Conservation (phyloP, 768 basidiomycete species). For the Auricularia sp. region DNA sequence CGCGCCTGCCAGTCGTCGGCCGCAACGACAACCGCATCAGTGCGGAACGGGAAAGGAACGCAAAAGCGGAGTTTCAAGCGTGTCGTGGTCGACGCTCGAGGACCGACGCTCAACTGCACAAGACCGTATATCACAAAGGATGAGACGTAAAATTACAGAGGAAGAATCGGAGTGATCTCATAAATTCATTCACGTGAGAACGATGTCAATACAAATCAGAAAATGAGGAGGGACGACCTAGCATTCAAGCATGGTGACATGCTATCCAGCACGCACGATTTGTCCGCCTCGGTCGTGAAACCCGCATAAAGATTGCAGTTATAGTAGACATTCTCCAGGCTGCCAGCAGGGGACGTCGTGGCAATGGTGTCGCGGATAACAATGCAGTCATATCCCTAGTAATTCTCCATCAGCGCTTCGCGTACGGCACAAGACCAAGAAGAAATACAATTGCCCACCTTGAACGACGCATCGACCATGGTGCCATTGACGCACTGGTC, state of each 20-base stretch:
- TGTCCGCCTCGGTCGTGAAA: background rate
- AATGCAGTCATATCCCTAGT: constrained; percentile 48
- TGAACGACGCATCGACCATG: constrained; percentile 50
- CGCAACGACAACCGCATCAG: background rate
- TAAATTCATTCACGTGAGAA: too few relatives aligned
- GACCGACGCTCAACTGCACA: too few relatives aligned
- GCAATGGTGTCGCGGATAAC: constrained; percentile 48
- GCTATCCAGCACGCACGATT: background rate
- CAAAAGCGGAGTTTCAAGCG: background rate
- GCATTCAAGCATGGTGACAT: background rate
- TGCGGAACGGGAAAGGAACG: background rate
- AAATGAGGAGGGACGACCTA: too few relatives aligned
- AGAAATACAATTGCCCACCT: constrained; percentile 5
- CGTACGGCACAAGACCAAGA: background rate
- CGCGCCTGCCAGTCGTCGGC: background rate
- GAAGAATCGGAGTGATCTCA: too few relatives aligned
- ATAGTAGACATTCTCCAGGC: constrained; percentile 46
- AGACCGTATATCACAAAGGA: too few relatives aligned
- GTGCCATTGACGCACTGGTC: constrained; percentile 65
- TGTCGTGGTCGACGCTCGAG: too few relatives aligned
- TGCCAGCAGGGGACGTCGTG: constrained; percentile 52
- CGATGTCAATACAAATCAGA: too few relatives aligned
- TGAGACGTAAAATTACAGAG: too few relatives aligned
- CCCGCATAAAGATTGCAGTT: constrained; percentile 22
- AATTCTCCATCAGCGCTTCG: background rate